Evolutionary conservation across 768 basidiomycete genomes (phyloP), one percentile per base, ranked within the genome.

Genomic region (Kwoniella sp.): DNA sequence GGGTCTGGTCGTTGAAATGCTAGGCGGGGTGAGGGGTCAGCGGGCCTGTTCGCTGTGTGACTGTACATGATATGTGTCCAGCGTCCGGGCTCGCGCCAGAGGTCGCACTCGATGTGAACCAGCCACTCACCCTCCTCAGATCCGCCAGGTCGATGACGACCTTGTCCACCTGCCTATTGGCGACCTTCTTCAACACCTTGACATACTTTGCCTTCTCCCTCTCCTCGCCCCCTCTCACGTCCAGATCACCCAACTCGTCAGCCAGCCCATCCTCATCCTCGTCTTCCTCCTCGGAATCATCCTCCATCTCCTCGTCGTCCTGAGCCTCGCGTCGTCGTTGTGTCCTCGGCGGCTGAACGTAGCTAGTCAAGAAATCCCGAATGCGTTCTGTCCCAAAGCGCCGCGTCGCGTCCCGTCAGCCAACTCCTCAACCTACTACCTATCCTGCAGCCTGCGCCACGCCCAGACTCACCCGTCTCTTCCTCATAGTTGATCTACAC

Each of bases 91-190:
- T n/a, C n/a, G n/a, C n/a, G n/a, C n/a, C n/a, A n/a, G n/a, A n/a
- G n/a, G n/a, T n/a, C n/a, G n/a, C n/a, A n/a, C n/a, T n/a, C n/a
- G n/a, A n/a, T n/a, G n/a, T n/a, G n/a, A n/a, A n/a, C n/a, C n/a
- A n/a, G n/a, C 11, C 19, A 63, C 80, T 66, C 62, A 86, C 91
- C 57, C 83, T 80, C 55, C 80, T 79, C 33, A 98, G 77, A 75
- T 99, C 95, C 69, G 90, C 88, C 20, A 99, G 73, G 63, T 93
- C 89, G 55, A 99, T 82, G 33, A 84, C 78, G 9, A 99, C 77
- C 82, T 87, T 87, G 61, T 89, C 83, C 73, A 90, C 86, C 57
- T 95, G 88, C 29, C 95, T 82, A 75, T 99, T 93, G 43, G 93
- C 89, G 54, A 99, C 67, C 38, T 62, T 66, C 38, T 63, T 59